Base-by-base conservation (phyloP, 169 alveolate genomes). In the Plasmodium relictum region DNA sequence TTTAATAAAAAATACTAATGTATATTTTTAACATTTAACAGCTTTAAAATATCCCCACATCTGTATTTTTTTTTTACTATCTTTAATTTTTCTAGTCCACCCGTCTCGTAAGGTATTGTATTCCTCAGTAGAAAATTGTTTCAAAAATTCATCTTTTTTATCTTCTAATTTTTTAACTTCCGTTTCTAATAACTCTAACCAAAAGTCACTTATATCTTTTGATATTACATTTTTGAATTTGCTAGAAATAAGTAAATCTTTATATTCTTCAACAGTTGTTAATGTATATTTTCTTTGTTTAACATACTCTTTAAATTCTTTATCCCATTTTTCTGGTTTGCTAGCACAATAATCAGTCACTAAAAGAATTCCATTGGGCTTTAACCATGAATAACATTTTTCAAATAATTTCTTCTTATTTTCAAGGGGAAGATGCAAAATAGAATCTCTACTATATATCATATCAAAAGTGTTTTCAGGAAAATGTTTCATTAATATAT, bases 361-460 rank as follows among this genome's bases (percentile, higher is more conserved):
- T 31, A 73, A 73, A 8, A 73, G 39, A 14, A 61, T 42, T 22
- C 88, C 88, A 56, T 59, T 73, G 37, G 88, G 88, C 24, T 73
- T 73, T 42, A 73, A 44, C 88, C 88, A 73, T 39, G 14, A 18
- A 37, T 73, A 73, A 8, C 88, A 73, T 73, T 73, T 73, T 61
- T 73, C 73, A 61, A 73, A 73, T 59, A 73, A 73, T 18, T 4
- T 48, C 16, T 73, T 73, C 7, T 73, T 73, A 26, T 73, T 39
- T 6, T 26, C 62, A 14, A 58, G 44, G 2, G 88, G 7, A 39
- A 73, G 42, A 73, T 73, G 88, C 37, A 73, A 73, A 58, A 73
- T 73, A 22, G 88, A 18, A 63, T 73, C 88, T 73, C 88, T 73
- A 50, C 88, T 73, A 44, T 73, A 73, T 37, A 73, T 73, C 72